phyloP scores from a whole-genome alignment of 192 early-diverging fungal genomes.

The Coemansia erecta region DNA sequence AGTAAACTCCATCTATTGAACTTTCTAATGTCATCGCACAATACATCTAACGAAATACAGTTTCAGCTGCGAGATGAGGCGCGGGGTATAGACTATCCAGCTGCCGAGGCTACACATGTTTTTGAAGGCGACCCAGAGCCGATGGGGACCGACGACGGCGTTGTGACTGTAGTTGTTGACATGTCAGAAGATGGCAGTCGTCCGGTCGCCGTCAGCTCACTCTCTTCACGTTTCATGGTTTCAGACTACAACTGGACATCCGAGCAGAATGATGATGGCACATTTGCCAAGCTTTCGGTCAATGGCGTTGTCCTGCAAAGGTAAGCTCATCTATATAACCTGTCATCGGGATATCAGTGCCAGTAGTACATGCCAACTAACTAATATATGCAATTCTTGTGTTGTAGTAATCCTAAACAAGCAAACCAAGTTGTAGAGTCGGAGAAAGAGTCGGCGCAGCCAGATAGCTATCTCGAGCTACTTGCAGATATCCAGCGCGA shows the following conservation, averaged over 20 bases:
- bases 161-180: conserved; percentile 29
- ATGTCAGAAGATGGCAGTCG: conserved; percentile 25
- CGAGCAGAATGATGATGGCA: not conserved
- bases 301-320: conserved; percentile 23
- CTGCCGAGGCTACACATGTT: conserved; percentile 18
- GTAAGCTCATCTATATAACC: conserved; percentile 4
- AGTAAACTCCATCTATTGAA: not conserved
- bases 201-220: conserved; percentile 22
- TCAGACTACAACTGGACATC: conserved; percentile 36
- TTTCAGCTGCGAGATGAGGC: conserved; percentile 32
- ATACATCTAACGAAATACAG: conserved; percentile 16
- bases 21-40: not conserved
- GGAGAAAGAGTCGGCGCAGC: not conserved
- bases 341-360: no score
- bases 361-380: no score
- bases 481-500: conserved; percentile 40
- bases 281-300: conserved; percentile 16
- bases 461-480: not conserved
- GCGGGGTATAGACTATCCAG: conserved; percentile 29
- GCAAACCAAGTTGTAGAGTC: no score
- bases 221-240: conserved; percentile 37
- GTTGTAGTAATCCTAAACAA: no score
- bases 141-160: conserved; percentile 21
- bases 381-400: not conserved
- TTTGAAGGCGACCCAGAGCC: conserved; percentile 46